A percentile compares a stretch with the other conserved stretches of the same genome.
These are phyloP conservation scores for Silene noctiflora DNA, from an alignment of 179 eudicot species.

Conservation along the genomic window DNA sequence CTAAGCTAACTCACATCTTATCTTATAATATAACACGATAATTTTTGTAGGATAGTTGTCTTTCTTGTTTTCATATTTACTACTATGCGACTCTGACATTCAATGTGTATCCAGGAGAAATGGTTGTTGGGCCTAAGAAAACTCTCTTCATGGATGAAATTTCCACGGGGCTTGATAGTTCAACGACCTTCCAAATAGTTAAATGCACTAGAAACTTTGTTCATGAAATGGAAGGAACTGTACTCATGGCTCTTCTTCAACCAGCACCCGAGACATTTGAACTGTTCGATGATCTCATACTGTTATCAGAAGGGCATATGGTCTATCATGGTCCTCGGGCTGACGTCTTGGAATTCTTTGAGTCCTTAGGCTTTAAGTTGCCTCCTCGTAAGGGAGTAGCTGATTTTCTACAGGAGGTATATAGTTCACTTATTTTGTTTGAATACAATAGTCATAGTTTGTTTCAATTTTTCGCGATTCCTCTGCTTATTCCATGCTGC, in stretches of 20 bases:
- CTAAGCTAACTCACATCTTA: too few relatives aligned
- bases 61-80: background rate
- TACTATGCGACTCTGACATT: background rate
- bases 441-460: background rate
- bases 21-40: too few relatives aligned
- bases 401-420: slow-evolving; percentile 45
- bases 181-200: slow-evolving; percentile 88
- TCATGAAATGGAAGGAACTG: slow-evolving; percentile 81
- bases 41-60: too few relatives aligned
- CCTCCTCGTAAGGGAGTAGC: slow-evolving; percentile 78
- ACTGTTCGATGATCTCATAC: slow-evolving; percentile 71
- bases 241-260: slow-evolving; percentile 67
- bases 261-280: slow-evolving; percentile 79
- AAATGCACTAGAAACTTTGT: slow-evolving; percentile 72
- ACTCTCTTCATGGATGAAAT: slow-evolving; percentile 97
- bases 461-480: background rate
- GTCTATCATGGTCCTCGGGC: slow-evolving; percentile 81
- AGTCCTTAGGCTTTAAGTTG: slow-evolving; percentile 59
- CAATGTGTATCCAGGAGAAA: slow-evolving; percentile 60
- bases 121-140: slow-evolving; percentile 92
- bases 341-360: slow-evolving; percentile 62
- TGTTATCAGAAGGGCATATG: slow-evolving; percentile 65
- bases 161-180: slow-evolving; percentile 93
- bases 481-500: background rate
- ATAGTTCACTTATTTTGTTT: background rate